Evolutionary conservation across 176 grass and related monocot species (phyloP), one percentile per base, ranked within the genome.

Genomic region (Otatea glauca): DNA sequence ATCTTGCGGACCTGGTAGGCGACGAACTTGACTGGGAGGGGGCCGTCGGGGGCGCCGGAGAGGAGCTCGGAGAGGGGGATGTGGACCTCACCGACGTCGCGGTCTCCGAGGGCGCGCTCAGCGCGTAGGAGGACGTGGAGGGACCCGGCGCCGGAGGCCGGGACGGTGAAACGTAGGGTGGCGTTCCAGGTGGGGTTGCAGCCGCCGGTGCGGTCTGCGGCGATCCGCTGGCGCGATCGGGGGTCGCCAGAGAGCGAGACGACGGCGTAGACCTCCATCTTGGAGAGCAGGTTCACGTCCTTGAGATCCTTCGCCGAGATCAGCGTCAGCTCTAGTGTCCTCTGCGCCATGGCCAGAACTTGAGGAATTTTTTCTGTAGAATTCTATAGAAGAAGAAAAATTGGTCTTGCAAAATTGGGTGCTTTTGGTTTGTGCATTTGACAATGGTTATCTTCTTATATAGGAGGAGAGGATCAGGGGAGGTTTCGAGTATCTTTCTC

Each of bases 291-390:
- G 75, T 94, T 99, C 9, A 99, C 86, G 9, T 92, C 77, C 75
- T 92, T 96, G 34, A 96, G 93, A 70, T 89, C 96, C 91, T 96
- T 99, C 12, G 75, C 90, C 5, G 93, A 96, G 70, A 94, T 93
- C 75, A 94, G 70, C 60, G 86, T 96, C 61, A 99, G 68, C 27
- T 96, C 96, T 4, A 99, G 84, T 17, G 81, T 64, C 70, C 91
- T 42, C 73, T 85, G 78, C 42, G 87, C 88, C 96, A 96, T 96
- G 83, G 80, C 44, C 0, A 10, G 8, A 23, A 2, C 11, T 24
- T 3, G 24, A 6, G 15, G 41, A 29, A 29, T 29, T 44, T 55
- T 12, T 20, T 18, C 44, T 20, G 68, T 80, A 3, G 64, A 35
- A 13, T 43, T 4, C 41, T 13, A 20, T 32, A 1, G 65, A 49